phyloP scores from a whole-genome alignment of 2,329 filamentous ascomycete species.

The Ceratocystiopsis brevicomis region DNA sequence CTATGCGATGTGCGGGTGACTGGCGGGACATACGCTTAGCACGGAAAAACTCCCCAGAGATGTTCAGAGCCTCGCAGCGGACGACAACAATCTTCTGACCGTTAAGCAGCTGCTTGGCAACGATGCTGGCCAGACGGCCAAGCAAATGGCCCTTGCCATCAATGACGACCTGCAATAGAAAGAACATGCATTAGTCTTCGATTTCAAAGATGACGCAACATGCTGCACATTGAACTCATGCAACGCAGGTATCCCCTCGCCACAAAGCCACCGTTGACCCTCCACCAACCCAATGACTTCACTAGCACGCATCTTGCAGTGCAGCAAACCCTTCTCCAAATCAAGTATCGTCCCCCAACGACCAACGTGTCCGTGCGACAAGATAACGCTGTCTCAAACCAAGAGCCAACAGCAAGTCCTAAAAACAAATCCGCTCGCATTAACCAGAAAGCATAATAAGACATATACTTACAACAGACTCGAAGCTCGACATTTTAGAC shows the following conservation, averaged over 20 bases:
- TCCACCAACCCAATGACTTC: too few species aligned
- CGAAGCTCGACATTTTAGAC: conserved; percentile 46
- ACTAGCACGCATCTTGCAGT: too few species aligned
- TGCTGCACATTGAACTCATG: too few species aligned
- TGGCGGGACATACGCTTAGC: conserved; percentile 75
- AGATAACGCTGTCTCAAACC: too few species aligned
- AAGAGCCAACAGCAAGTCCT: conserved; percentile 3
- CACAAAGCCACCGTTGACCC: too few species aligned
- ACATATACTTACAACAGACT: conserved; percentile 45
- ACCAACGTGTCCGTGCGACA: too few species aligned
- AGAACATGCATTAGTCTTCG: too few species aligned
- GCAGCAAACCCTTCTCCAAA: too few species aligned
- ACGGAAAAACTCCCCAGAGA: conserved; percentile 99
- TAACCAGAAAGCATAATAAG: conserved; percentile 2
- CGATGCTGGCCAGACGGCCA: conserved; percentile 92
- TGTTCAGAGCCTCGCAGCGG: conserved; percentile 98
- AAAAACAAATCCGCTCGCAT: not conserved
- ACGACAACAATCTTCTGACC: conserved; percentile 99
- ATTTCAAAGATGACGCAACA: too few species aligned
- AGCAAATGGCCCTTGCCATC: conserved; percentile 99
- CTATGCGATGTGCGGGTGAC: too few species aligned
- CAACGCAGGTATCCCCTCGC: too few species aligned
- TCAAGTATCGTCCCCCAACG: too few species aligned
- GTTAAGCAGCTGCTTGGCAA: conserved; percentile 97
- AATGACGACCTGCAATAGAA: conserved; percentile 61